Evolutionary conservation across 495 filamentous ascomycete genomes (phyloP).

Genomic region (Daldinia caldariorum): DNA sequence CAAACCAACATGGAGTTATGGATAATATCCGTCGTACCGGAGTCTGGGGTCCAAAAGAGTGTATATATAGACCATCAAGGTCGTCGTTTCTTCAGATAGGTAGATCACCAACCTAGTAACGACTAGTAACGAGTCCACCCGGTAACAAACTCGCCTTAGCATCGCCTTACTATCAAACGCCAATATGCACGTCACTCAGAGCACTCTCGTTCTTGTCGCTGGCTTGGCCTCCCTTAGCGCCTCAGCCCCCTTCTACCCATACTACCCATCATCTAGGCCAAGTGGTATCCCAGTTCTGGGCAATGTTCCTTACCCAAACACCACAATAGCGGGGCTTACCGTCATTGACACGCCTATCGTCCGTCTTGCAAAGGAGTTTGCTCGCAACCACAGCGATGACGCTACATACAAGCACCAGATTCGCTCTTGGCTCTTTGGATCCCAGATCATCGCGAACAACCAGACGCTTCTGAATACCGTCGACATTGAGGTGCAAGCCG

Average conservation of each 20-base stretch:
- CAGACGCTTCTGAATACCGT: slow-evolving; percentile 45
- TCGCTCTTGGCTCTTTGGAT: slow-evolving; percentile 55
- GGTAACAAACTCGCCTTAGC: slow-evolving; percentile 15
- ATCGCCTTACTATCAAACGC: slow-evolving; percentile 9
- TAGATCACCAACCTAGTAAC: slow-evolving; percentile 8
- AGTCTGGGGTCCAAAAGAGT: neutral
- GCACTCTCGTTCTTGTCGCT: slow-evolving; percentile 22
- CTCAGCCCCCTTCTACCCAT: slow-evolving; percentile 5
- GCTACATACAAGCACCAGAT: slow-evolving; percentile 57
- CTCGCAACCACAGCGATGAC: slow-evolving; percentile 50
- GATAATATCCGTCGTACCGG: neutral
- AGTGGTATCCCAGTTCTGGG: slow-evolving; percentile 18
- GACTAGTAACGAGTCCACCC: slow-evolving; percentile 12
- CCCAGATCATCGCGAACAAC: slow-evolving; percentile 50
- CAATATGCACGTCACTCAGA: slow-evolving; percentile 38
- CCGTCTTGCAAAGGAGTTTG: slow-evolving; percentile 52
- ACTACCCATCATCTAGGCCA: neutral
- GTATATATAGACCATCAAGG: slow-evolving; percentile 1
- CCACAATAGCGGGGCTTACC: slow-evolving; percentile 45
- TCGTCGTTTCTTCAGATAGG: neutral
- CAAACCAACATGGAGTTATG: neutral
- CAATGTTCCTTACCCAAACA: slow-evolving; percentile 31
- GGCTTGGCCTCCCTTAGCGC: slow-evolving; percentile 16
- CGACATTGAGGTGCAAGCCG: slow-evolving; percentile 61
- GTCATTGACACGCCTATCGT: slow-evolving; percentile 56